Evolutionary conservation across 2,329 filamentous ascomycete genomes (phyloP).

Genomic region (Botrytis fabae): DNA sequence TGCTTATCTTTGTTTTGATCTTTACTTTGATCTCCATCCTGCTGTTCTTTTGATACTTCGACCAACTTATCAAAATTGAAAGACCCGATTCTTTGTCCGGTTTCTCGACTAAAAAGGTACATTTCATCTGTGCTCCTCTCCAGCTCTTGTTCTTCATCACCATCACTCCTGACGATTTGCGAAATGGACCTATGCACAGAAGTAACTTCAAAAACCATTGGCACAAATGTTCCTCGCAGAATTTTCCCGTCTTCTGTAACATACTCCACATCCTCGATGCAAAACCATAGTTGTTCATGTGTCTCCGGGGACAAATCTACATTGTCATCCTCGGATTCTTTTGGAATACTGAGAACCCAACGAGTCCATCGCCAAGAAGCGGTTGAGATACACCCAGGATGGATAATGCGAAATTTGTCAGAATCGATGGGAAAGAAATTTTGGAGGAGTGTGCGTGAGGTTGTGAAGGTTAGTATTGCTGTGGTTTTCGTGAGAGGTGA

Average conservation of each 20-base stretch:
- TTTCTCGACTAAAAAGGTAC: not conserved
- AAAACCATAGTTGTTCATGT: not conserved
- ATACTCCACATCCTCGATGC: constrained; percentile 2
- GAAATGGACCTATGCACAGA: not conserved
- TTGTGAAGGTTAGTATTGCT: constrained; percentile 39
- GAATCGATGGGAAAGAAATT: constrained; percentile 42
- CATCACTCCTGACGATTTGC: not conserved
- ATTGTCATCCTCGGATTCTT: not conserved
- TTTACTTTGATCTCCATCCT: not conserved
- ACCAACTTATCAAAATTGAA: not conserved
- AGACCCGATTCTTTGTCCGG: not conserved
- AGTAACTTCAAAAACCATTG: not conserved
- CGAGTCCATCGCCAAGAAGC: constrained; percentile 51
- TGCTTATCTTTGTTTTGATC: too few species aligned
- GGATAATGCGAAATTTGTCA: constrained; percentile 39
- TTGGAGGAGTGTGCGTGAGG: constrained; percentile 43
- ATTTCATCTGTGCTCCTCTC: not conserved
- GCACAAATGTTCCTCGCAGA: not conserved
- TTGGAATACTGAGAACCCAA: not conserved
- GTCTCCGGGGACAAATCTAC: not conserved
- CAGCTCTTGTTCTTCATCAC: not conserved
- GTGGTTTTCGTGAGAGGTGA: constrained; percentile 40
- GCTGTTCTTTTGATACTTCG: not conserved
- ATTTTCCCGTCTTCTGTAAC: not conserved
- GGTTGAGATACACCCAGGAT: constrained; percentile 61